Evolutionary conservation across 2,329 filamentous ascomycete genomes (phyloP), one percentile per base, ranked within the genome.

Genomic region (Diaporthe humulicola): DNA sequence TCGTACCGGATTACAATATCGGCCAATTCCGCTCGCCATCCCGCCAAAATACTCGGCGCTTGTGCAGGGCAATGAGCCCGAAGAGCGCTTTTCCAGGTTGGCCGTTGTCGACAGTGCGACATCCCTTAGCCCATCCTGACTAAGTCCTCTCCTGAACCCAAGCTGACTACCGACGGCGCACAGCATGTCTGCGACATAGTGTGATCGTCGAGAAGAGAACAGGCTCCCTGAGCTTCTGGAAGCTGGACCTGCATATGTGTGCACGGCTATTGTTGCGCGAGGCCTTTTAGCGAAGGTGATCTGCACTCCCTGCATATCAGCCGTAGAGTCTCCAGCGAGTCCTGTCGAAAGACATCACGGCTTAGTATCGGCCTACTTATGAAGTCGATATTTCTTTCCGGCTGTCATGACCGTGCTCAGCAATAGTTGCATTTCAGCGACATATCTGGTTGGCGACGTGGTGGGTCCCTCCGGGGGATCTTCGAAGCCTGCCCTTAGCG

Each of bases 21-120:
- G 75, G 75, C 40, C 75, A 71, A 70, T 74, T 58, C 75, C 75
- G 75, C 75, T 73, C 71, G 71, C 71, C 61, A 73, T 70, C 70
- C 75, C 54, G 61, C 64, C 45, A 40, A 74, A 76, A 74, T 70
- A 36, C 30, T 76, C 75, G 74, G 73, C 70, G 70, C 73, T 58
- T 66, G 57, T 54, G 38, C 40, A 45, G 52, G 56, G 17, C 54
- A 67, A 52, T 73, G 50, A 54, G 33, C 60, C 57, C 52, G 42
- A 58, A 42, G 64, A 50, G 22, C 36, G 25, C 36, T 36, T 36
- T 9, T 48, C 40, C 40, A 36, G 22, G 25, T 45, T 71, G 40
- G 38, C 56, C n/a, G 12, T 30, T 30, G 54, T 30, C 22, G 73
- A 61, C 56, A 30, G 50, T 30, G 40, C 50, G 45, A 30, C 54